These are phyloP conservation scores for Orbilia ellipsospora DNA, from an alignment of 2,329 filamentous ascomycete species.

Conservation along the genomic window DNA sequence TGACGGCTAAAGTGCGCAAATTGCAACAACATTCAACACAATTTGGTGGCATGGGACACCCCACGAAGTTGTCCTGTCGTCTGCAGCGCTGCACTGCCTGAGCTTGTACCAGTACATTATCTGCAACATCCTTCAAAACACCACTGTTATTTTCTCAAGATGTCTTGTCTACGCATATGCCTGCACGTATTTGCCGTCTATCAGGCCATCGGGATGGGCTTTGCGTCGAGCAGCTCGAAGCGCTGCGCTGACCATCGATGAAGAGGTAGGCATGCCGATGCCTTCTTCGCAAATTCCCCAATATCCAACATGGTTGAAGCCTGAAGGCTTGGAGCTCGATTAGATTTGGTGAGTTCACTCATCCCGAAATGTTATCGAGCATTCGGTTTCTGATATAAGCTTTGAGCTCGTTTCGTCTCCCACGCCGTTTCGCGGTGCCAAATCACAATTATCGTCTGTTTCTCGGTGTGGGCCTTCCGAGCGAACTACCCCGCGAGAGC, in stretches of 20 bases:
- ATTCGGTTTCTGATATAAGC: slow-evolving; percentile 38
- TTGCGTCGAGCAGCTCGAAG: slow-evolving; percentile 30
- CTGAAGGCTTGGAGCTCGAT: neutral
- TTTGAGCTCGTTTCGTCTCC: slow-evolving; percentile 34
- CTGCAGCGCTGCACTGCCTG: too few relatives aligned
- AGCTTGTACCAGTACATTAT: slow-evolving; percentile 39
- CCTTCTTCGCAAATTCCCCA: slow-evolving; percentile 20
- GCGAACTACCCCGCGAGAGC: slow-evolving; percentile 46
- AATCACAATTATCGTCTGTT: slow-evolving; percentile 28
- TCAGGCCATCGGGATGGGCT: slow-evolving; percentile 30
- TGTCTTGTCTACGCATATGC: slow-evolving; percentile 30
- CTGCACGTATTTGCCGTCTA: slow-evolving; percentile 27
- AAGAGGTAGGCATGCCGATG: slow-evolving; percentile 9
- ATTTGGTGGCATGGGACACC: neutral
- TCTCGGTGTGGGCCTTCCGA: slow-evolving; percentile 31
- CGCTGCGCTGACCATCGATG: slow-evolving; percentile 32
- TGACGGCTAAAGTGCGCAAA: neutral
- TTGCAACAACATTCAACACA: slow-evolving; percentile 2
- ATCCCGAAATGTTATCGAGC: slow-evolving; percentile 13
- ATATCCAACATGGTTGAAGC: slow-evolving; percentile 7
- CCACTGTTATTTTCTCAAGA: slow-evolving; percentile 29
- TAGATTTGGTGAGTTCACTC: neutral
- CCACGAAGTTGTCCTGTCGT: too few relatives aligned
- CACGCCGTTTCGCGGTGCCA: slow-evolving; percentile 40
- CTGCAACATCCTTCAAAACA: slow-evolving; percentile 9